Evolutionary conservation across 768 basidiomycete species (phyloP), one percentile per base, ranked within the genome.

Genomic region (Auricularia heimuer): DNA sequence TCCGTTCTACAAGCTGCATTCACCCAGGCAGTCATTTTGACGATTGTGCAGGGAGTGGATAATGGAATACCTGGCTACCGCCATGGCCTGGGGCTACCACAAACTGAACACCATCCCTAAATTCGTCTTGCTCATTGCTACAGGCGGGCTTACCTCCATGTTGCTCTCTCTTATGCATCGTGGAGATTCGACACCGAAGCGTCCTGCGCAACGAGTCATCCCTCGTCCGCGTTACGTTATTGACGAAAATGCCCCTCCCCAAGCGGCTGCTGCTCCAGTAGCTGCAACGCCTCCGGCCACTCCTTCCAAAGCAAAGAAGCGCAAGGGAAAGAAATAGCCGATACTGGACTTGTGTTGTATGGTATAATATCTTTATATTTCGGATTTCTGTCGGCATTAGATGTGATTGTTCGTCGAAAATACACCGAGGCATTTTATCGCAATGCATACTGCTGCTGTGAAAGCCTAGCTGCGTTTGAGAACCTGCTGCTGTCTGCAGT

Each of bases 91-190:
- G 67, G 54, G 78, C 58, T 92, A 92, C 77, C 75, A 82, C 69
- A 65, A 78, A 66, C 67, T 81, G 14, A 72, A 83, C 64, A 69
- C 77, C 36, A 70, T 92, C 56, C 92, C 92, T n/a, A 83, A 83
- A 67, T 92, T 88, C 87, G 39, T 88, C 29, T 75, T 92, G 70
- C 80, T 90, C 70, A 69, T 90, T 58, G 62, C 81, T 7, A 87
- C 89, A 2, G 92, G 90, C 47, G 79, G 77, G 37, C 2, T 86
- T 47, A 92, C 82, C 6, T 89, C 87, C n/a, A 58, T 89, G 65
- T 63, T 90, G 21, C 80, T 94, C 70, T 82, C 83, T 63, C 66
- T 89, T 44, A 72, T 92, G 68, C 92, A 93, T 72, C 67, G 73
- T 3, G 56, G 56, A 6, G 56, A 24, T 29, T 45, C 61, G 18